These are phyloP conservation scores for Coniochaeta prunicola DNA, from an alignment of 2,329 filamentous ascomycete genomes.

Conservation along the genomic window DNA sequence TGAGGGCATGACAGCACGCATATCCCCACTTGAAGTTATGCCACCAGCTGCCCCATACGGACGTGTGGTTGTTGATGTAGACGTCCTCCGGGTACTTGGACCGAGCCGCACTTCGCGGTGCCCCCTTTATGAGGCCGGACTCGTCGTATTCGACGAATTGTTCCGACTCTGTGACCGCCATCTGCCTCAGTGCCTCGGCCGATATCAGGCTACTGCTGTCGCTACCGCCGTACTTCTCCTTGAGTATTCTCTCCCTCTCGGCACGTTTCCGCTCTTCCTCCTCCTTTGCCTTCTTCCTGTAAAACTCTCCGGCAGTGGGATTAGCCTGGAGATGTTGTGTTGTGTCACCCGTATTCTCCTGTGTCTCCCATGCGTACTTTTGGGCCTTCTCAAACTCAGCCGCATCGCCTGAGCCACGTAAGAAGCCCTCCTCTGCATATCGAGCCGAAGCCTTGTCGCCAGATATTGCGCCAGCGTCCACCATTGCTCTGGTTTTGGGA, in stretches of 20 bases:
- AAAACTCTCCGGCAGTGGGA: conserved; percentile 83
- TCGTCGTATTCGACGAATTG: conserved; percentile 93
- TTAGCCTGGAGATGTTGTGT: conserved; percentile 91
- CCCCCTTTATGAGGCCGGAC: conserved; percentile 81
- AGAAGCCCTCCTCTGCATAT: conserved; percentile 89
- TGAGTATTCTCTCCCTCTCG: conserved; percentile 61
- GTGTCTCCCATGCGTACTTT: conserved; percentile 88
- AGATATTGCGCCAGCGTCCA: conserved; percentile 68
- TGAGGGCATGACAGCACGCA: conserved; percentile 83
- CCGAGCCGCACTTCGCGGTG: conserved; percentile 65
- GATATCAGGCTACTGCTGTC: conserved; percentile 36
- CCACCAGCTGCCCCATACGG: conserved; percentile 98
- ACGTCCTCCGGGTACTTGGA: conserved; percentile 92
- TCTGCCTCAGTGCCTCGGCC: conserved; percentile 56
- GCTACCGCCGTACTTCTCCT: conserved; percentile 75
- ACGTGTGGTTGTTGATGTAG: conserved; percentile 81
- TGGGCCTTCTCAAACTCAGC: conserved; percentile 88
- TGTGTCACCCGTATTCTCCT: conserved; percentile 73
- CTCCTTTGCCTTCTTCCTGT: conserved; percentile 70
- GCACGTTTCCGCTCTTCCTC: conserved; percentile 63
- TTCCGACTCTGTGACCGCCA: conserved; percentile 73
- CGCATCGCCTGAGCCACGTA: conserved; percentile 82
- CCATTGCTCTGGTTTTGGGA: conserved; percentile 87
- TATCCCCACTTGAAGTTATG: conserved; percentile 93
- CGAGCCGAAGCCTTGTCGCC: conserved; percentile 72